phyloP scores from a whole-genome alignment of 148 eudicot genomes.

The Mesembryanthemum crystallinum region DNA sequence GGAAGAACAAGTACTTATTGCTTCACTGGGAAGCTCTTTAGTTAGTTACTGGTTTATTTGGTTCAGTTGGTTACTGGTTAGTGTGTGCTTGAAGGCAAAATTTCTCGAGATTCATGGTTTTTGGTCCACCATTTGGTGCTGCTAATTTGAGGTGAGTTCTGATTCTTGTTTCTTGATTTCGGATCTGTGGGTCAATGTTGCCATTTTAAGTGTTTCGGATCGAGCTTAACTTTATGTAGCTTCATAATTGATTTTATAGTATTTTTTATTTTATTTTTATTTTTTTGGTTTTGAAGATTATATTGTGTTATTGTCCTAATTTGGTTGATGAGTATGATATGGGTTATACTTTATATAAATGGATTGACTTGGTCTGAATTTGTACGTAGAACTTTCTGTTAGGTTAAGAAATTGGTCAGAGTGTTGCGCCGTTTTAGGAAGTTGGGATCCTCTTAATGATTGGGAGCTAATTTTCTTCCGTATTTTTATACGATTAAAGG shows the following conservation, averaged over 20 bases:
- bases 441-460: slow-evolving; percentile 12
- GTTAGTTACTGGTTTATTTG: neutral
- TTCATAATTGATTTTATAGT: neutral
- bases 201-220: slow-evolving; percentile 17
- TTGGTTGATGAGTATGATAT: neutral
- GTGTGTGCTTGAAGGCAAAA: neutral
- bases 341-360: slow-evolving; percentile 1
- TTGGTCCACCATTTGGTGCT: slow-evolving; percentile 14
- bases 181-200: slow-evolving; percentile 21
- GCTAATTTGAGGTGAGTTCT: slow-evolving; percentile 21
- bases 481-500: neutral
- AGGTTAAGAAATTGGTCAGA: neutral
- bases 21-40: no score
- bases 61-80: slow-evolving; percentile 14
- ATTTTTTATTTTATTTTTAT: neutral
- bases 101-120: slow-evolving; percentile 10
- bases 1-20: neutral
- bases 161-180: neutral
- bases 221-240: slow-evolving; percentile 3
- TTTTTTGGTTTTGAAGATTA: neutral
- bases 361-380: slow-evolving; percentile 4
- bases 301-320: slow-evolving; percentile 2
- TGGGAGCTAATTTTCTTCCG: neutral
- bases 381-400: neutral
- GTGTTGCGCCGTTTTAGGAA: neutral